A percentile compares a stretch with the other conserved stretches of the same genome.
Conservation (phyloP, 208 protist genomes). For the Leishmania guyanensis region DNA sequence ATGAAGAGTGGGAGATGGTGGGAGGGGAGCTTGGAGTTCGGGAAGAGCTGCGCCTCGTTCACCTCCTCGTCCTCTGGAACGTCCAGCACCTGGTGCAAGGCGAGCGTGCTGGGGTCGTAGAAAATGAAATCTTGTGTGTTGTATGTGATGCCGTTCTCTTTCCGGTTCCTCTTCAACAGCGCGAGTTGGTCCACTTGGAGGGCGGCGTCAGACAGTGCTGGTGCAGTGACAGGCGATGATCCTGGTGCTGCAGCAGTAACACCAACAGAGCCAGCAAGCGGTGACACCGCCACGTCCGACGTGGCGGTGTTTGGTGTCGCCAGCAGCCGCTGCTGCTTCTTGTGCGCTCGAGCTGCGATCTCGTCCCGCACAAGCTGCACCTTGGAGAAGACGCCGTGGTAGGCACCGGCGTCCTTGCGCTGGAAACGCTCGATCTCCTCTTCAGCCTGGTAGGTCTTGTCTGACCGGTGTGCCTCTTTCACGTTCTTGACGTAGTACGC, state of each 20-base stretch:
- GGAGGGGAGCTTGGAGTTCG: conserved; percentile 68
- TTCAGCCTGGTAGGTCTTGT: conserved; percentile 37
- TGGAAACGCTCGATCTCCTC: conserved; percentile 46
- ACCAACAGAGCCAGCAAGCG: background rate
- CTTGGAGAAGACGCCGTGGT: conserved; percentile 38
- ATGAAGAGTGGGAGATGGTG: conserved; percentile 80
- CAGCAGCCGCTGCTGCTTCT: conserved; percentile 2
- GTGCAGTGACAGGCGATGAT: background rate
- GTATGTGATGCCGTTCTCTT: conserved; percentile 51
- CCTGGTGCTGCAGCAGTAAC: background rate
- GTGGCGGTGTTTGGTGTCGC: background rate
- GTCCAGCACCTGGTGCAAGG: conserved; percentile 83
- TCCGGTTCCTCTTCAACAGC: conserved; percentile 30
- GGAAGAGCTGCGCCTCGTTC: conserved; percentile 58
- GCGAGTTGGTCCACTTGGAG: conserved; percentile 37
- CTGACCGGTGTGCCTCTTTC: conserved; percentile 35
- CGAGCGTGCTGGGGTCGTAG: conserved; percentile 69
- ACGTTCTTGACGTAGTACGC: conserved; percentile 50
- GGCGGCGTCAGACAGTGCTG: background rate
- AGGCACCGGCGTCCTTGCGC: conserved; percentile 9
- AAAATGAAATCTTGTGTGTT: conserved; percentile 87
- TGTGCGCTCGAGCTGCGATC: conserved; percentile 10
- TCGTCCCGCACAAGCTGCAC: conserved; percentile 36
- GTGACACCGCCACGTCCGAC: background rate
- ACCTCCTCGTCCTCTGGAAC: conserved; percentile 70